Evolutionary conservation across 139 green algal species (phyloP), one percentile per base, ranked within the genome.

Genomic region (Nannochloris sp.): DNA sequence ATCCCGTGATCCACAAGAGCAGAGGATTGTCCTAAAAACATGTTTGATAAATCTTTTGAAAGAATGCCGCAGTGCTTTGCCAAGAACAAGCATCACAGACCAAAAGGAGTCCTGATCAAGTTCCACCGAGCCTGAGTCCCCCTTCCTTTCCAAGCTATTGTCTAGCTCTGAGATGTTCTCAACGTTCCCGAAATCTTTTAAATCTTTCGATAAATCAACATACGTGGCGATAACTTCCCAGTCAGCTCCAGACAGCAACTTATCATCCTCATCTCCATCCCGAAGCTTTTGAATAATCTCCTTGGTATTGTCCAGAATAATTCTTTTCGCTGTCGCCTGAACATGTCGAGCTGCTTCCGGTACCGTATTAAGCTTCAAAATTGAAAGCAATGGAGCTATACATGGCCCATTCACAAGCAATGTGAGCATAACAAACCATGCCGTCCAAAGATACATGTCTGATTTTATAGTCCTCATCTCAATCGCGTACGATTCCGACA

Each of bases 381-480:
- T 49, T 13, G 29, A 49, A 63, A 86, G 77, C 26, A 81, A 66
- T 28, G 46, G 40, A 10, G 79, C 31, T n/a, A 78, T 70, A 3
- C 29, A 49, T 6, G 87, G 79, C 3, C 75, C 86, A 63, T 95
- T 94, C 55, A 95, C 79, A 9, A 89, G n/a, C 33, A 95, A 74
- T 4, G 84, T 94, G 56, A 95, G 78, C 57, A 94, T 59, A 72
- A 92, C 83, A 56, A 93, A 88, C 20, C 80, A 77, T 5, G 77
- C 67, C 0, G 84, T 85, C 85, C 83, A 95, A 50, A 94, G 69
- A n/a, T 80, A 73, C 2, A 87, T 79, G 62, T 82, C 71, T 37
- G 69, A 59, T 59, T 77, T 80, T 17, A 81, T 23, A 20, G 46
- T 25, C 5, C 33, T 40, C 33, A 40, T 40, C 33, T 40, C 33